Evolutionary conservation across 148 eudicot species (phyloP), one percentile per base, ranked within the genome.

Genomic region (Camellia lanceoleosa): DNA sequence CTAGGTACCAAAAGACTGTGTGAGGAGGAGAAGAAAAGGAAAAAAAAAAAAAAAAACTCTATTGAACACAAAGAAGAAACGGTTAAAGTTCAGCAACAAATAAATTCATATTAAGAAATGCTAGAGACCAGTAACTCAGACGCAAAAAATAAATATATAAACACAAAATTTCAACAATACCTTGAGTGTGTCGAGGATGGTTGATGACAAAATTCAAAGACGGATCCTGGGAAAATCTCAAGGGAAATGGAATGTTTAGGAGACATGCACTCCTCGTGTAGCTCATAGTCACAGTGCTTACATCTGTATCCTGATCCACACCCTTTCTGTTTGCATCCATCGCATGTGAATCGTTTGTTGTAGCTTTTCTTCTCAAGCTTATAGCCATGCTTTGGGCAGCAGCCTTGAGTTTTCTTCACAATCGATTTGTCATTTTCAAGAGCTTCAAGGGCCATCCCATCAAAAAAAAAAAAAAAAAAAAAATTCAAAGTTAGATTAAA

Each of bases 281-380:
- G 74, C 3, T 75, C 83, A 2, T 42, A 56, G 41, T 58, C 58
- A 7, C 75, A 81, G 5, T 15, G 42, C 9, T 68, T 56, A 14
- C 83, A 75, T 67, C 74, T 67, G 68, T 81, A 68, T 58, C 79
- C 15, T 4, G 69, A 15, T 58, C 47, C 74, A 4, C 68, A 68
- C 18, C 83, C 83, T 14, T 42, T 38, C 30, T 81, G 59, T 20
- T 5, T 81, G 68, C 83, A 81, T 41, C 68, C 59, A 49, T 67
- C 38, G 38, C 83, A 80, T 0, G 18, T 20, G 79, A 73, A 80
- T 1, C 14, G 73, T 47, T 80, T 74, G 11, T 65, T 67, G 7
- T 38, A 80, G n/a, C 4, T 20, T 58, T 68, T 56, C 6, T 42
- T 2, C 49, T 74, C 79, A 2, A 80, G 60, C 58, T 66, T 44